phyloP scores from a whole-genome alignment of 2,329 filamentous ascomycete genomes.

The Ophiostoma quercus region DNA sequence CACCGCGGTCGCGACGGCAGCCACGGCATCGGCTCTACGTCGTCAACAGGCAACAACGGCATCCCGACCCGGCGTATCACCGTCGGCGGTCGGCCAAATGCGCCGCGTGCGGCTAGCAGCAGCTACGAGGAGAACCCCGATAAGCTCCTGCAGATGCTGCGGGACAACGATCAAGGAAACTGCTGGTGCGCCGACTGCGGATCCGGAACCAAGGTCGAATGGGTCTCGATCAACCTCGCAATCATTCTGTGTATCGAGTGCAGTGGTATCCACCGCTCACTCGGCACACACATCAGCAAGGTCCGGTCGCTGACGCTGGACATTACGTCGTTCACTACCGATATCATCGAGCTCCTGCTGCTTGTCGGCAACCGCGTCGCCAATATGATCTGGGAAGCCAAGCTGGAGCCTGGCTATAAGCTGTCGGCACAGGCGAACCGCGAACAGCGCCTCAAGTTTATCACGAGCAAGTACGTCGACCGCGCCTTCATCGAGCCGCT shows the following conservation, averaged over 20 bases:
- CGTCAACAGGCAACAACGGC: slow-evolving; percentile 41
- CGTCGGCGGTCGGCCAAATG: slow-evolving; percentile 77
- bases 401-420: slow-evolving; percentile 67
- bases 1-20: slow-evolving; percentile 32
- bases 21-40: slow-evolving; percentile 36
- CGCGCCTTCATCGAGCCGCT: slow-evolving; percentile 73
- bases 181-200: slow-evolving; percentile 92
- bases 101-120: slow-evolving; percentile 57
- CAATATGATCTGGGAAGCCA: slow-evolving; percentile 95
- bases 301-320: slow-evolving; percentile 91
- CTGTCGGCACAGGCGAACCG: slow-evolving; percentile 71
- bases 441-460: slow-evolving; percentile 89
- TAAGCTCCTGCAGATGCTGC: slow-evolving; percentile 77
- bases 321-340: slow-evolving; percentile 90
- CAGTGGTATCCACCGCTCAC: slow-evolving; percentile 90
- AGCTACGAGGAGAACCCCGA: slow-evolving; percentile 77
- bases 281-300: slow-evolving; percentile 97
- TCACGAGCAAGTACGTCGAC: slow-evolving; percentile 91
- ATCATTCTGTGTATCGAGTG: slow-evolving; percentile 97
- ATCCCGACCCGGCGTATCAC: slow-evolving; percentile 80
- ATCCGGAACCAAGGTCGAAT: slow-evolving; percentile 87
- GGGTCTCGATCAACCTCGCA: slow-evolving; percentile 96
- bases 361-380: slow-evolving; percentile 90
- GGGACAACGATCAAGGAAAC: slow-evolving; percentile 88
- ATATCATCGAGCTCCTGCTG: slow-evolving; percentile 90